Percentiles rank a stretch among this genome's conserved stretches.
Evolutionary conservation across 257 asterid species (phyloP).

Genomic region (Solanum chmielewskii): DNA sequence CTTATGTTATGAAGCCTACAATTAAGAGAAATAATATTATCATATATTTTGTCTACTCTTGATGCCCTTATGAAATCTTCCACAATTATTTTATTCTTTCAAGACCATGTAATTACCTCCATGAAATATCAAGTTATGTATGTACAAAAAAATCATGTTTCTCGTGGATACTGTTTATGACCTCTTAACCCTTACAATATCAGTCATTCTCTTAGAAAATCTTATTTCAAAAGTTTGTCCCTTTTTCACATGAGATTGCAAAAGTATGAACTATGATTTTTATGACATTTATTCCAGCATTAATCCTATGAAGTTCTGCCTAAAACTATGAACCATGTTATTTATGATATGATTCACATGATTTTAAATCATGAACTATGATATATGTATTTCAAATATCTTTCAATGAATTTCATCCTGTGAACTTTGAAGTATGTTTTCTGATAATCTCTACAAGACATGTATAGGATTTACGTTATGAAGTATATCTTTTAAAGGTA

Average conservation of each 20-base stretch:
- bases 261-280: neutral
- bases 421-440: neutral
- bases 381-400: neutral
- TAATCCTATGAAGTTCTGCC: neutral
- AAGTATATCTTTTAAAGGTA: neutral
- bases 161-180: neutral
- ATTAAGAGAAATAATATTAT: too few relatives aligned
- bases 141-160: neutral
- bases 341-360: neutral
- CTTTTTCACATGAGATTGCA: neutral
- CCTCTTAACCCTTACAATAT: neutral
- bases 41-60: neutral
- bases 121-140: neutral
- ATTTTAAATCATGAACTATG: neutral
- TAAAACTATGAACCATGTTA: neutral
- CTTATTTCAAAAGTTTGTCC: neutral
- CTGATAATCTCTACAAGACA: neutral
- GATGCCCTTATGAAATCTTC: neutral
- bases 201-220: neutral
- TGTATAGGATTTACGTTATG: neutral
- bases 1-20: neutral
- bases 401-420: neutral
- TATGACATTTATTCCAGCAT: neutral
- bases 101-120: neutral
- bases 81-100: neutral